Base-by-base conservation (phyloP, 129 eudicot genomes). In the Apium graveolens region DNA sequence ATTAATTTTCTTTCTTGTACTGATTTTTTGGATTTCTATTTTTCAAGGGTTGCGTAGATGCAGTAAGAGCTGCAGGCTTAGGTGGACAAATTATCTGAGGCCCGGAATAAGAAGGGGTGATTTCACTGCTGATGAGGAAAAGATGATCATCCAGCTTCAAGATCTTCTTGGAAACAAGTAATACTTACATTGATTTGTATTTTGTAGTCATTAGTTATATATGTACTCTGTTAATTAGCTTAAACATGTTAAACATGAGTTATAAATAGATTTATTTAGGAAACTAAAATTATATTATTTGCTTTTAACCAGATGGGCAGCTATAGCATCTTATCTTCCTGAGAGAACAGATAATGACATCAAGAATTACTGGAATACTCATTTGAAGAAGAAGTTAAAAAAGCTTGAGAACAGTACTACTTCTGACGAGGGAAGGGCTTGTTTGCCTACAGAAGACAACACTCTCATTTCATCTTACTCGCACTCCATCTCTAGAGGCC, bases 101-200 rank as follows among this genome's bases (percentile, higher is more conserved):
- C 95, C 97, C 3, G 97, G 97, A 72, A 91, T 91, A 74, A 89
- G 86, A 78, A 89, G 97, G 76, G 97, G 97, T 34, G 89, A 84
- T 70, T 91, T 91, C 86, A 89, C 89, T 46, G 89, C 86, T 84
- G 92, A 91, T 51, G 97, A 91, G 57, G 97, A 91, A 82, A 91
- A 89, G 80, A 89, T 91, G 92, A 91, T 91, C 35, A 87, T 91
- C 79, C 97, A 91, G 65, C 97, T 91, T 78, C 97, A 91, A 86
- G 92, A 91, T 27, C 97, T 91, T 86, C 71, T 91, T 12, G 97
- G 97, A 81, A 91, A 91, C 89, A 91, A 91, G 97, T 91, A 89
- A 77, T 44, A 44, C 16, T 7, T 31, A 31, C 39, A 18, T 37
- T 37, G 13, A 70, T 70, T 38, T 18, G 12, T 70, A 35, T 31